phyloP scores from a whole-genome alignment of 164 flowering plant species.

The Tinospora cordifolia region DNA sequence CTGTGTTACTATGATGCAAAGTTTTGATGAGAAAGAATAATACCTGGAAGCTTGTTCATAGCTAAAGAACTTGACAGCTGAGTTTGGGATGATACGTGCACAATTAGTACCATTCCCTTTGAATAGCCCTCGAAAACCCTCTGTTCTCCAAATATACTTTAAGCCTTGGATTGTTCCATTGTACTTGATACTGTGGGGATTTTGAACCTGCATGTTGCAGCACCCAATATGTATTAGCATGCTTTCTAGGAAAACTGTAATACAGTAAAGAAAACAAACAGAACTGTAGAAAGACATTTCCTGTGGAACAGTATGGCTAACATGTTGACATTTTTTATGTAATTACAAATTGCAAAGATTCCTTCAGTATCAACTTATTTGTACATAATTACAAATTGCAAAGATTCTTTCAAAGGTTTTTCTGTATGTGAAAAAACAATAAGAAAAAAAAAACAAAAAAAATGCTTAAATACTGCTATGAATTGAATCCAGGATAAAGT shows the following conservation, averaged over 20 bases:
- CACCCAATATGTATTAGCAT: constrained; percentile 1
- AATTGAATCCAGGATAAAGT: too few relatives aligned
- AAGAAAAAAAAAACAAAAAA: too few relatives aligned
- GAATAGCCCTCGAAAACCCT: constrained; percentile 83
- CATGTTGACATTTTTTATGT: not conserved
- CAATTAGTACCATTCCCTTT: constrained; percentile 98
- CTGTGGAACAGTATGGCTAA: not conserved
- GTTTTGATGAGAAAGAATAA: constrained; percentile 10
- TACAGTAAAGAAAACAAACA: too few relatives aligned
- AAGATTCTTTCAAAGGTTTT: not conserved
- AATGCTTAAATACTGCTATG: too few relatives aligned
- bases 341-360: not conserved
- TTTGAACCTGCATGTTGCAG: constrained; percentile 63
- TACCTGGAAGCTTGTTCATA: constrained; percentile 95
- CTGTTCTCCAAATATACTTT: constrained; percentile 87
- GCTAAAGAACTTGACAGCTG: constrained; percentile 96
- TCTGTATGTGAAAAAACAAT: not conserved
- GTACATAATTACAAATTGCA: not conserved
- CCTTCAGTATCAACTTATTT: too few relatives aligned
- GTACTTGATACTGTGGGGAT: constrained; percentile 81
- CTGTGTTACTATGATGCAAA: not conserved
- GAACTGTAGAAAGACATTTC: too few relatives aligned
- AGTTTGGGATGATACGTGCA: constrained; percentile 94
- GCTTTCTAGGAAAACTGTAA: not conserved
- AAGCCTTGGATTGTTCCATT: constrained; percentile 91